Evolutionary conservation across 2,329 filamentous ascomycete genomes (phyloP).

Genomic region (Fusarium anguioides): DNA sequence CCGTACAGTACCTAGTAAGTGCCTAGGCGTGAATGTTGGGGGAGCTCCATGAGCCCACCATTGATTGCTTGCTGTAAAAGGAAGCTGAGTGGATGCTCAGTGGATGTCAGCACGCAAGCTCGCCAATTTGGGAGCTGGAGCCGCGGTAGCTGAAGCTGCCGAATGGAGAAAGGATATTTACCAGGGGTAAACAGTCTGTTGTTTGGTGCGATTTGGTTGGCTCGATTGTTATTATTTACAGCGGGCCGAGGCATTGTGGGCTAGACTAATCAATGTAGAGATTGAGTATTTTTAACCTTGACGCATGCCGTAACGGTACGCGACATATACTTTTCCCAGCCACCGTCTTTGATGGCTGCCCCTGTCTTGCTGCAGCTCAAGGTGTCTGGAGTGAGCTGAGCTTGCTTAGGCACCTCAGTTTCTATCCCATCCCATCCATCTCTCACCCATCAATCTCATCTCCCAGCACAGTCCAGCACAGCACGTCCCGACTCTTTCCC

Average conservation of each 20-base stretch:
- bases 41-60: background rate
- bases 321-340: conserved; percentile 30
- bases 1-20: too few relatives aligned
- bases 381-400: conserved; percentile 34
- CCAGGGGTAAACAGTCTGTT: conserved; percentile 33
- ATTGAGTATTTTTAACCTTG: conserved; percentile 1
- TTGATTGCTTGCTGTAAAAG: conserved; percentile 22
- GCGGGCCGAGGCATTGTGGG: conserved; percentile 35
- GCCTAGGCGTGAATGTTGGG: too few relatives aligned
- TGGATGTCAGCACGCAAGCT: conserved; percentile 27
- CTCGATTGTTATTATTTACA: conserved; percentile 16
- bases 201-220: conserved; percentile 16
- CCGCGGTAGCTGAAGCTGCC: conserved; percentile 31
- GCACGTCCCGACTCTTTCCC: conserved; percentile 7
- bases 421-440: conserved; percentile 3
- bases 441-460: conserved; percentile 31
- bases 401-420: conserved; percentile 32
- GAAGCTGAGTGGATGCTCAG: conserved; percentile 21
- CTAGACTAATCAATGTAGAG: conserved; percentile 12
- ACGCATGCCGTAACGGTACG: conserved; percentile 1
- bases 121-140: conserved; percentile 30
- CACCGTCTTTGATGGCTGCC: conserved; percentile 26
- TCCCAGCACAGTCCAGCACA: conserved; percentile 24
- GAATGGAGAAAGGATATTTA: conserved; percentile 24
- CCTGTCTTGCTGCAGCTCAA: conserved; percentile 33